phyloP scores from a whole-genome alignment of 176 grass and related monocot species.

The Aegilops bicornis region DNA sequence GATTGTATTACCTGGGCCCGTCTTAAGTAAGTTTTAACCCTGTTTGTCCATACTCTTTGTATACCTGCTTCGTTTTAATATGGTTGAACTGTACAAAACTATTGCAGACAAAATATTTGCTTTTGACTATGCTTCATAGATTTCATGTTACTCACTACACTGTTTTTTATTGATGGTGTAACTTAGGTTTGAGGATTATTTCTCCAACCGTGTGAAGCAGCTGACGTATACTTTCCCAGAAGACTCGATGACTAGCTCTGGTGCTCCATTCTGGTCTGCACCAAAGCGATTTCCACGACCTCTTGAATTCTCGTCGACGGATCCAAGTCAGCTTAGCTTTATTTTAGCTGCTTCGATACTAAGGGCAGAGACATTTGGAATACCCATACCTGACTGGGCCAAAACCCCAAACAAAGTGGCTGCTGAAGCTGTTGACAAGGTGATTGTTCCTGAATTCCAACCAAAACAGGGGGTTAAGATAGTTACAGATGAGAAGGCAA shows the following conservation, averaged over 20 bases:
- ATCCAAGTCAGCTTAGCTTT: slow-evolving; percentile 64
- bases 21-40: slow-evolving; percentile 54
- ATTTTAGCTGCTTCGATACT: slow-evolving; percentile 71
- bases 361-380: slow-evolving; percentile 77
- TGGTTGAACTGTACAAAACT: background rate
- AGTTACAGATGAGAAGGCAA: slow-evolving; percentile 79
- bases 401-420: slow-evolving; percentile 59
- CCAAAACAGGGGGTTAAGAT: slow-evolving; percentile 80
- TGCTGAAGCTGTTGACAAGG: slow-evolving; percentile 67
- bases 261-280: slow-evolving; percentile 87
- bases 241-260: slow-evolving; percentile 73
- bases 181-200: slow-evolving; percentile 93
- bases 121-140: background rate
- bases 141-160: background rate
- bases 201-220: slow-evolving; percentile 81
- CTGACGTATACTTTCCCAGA: slow-evolving; percentile 87
- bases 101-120: background rate
- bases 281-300: slow-evolving; percentile 83
- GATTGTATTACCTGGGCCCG: slow-evolving; percentile 90
- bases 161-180: slow-evolving; percentile 20
- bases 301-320: slow-evolving; percentile 62
- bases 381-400: slow-evolving; percentile 67
- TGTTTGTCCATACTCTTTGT: background rate
- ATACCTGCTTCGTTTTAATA: slow-evolving; percentile 12
- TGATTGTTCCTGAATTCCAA: slow-evolving; percentile 71